Conservation (phyloP, 768 basidiomycete genomes). For the Psilocybe sp. region DNA sequence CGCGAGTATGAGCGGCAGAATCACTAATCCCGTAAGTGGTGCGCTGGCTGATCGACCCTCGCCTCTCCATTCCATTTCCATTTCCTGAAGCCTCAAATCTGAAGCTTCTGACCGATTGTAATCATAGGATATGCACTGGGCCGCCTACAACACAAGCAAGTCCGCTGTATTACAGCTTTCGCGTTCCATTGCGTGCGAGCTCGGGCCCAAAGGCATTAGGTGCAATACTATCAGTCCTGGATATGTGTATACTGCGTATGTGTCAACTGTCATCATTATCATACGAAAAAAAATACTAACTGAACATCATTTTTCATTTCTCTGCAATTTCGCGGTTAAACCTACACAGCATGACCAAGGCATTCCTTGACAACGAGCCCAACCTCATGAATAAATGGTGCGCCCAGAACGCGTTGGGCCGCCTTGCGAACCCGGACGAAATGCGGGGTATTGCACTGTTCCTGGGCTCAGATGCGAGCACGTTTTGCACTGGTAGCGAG, state of each 20-base stretch:
- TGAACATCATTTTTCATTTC: not conserved
- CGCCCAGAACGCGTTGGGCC: constrained; percentile 57
- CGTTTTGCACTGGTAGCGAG: constrained; percentile 75
- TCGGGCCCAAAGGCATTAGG: constrained; percentile 61
- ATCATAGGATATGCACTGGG: constrained; percentile 52
- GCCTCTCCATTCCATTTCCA: no score
- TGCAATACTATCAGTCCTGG: constrained; percentile 75
- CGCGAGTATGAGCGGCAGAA: constrained; percentile 59
- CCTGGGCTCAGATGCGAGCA: constrained; percentile 68
- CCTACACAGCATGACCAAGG: constrained; percentile 22
- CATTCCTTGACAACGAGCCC: constrained; percentile 43
- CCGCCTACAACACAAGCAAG: constrained; percentile 76
- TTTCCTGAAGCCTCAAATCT: no score
- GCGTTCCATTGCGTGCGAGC: constrained; percentile 74
- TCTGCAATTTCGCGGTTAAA: not conserved
- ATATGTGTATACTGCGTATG: constrained; percentile 63
- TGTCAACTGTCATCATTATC: not conserved
- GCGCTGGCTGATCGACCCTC: no score
- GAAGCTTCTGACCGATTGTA: no score
- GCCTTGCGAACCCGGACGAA: constrained; percentile 67
- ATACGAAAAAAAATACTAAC: no score
- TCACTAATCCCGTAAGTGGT: constrained; percentile 44
- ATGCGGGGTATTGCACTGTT: constrained; percentile 64
- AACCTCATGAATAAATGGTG: constrained; percentile 56
- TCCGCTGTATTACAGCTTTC: constrained; percentile 79